Percentiles rank a stretch among this genome's conserved stretches.
Evolutionary conservation across 1,284 basidiomycete species (phyloP).

Genomic region (Cryptococcus hybrid): DNA sequence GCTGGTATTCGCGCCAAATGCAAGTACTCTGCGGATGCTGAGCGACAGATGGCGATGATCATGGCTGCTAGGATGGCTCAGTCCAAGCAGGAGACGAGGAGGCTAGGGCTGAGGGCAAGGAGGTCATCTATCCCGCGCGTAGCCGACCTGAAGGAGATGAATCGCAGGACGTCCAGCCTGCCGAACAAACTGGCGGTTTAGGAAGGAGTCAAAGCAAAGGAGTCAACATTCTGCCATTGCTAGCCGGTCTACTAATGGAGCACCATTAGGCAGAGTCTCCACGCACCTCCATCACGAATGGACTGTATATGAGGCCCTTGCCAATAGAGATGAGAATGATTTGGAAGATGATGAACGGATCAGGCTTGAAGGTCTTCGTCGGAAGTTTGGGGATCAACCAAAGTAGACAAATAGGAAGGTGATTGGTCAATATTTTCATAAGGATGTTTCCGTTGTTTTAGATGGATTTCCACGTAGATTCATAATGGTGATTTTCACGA

Average conservation of each 20-base stretch:
- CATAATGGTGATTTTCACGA: too few species aligned
- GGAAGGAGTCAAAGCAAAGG: slow-evolving; percentile 9
- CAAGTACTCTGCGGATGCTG: slow-evolving; percentile 47
- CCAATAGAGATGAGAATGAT: slow-evolving; percentile 38
- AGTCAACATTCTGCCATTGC: slow-evolving; percentile 1
- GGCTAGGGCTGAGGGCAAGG: slow-evolving; percentile 7
- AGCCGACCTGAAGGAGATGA: not conserved
- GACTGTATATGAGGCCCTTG: slow-evolving; percentile 30
- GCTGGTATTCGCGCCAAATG: slow-evolving; percentile 59
- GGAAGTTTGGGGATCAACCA: slow-evolving; percentile 27
- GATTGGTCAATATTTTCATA: too few species aligned
- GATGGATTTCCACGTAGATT: too few species aligned
- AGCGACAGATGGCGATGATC: slow-evolving; percentile 35
- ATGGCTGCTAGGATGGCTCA: slow-evolving; percentile 36
- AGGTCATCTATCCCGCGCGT: not conserved
- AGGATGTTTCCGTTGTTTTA: too few species aligned
- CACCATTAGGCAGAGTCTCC: slow-evolving; percentile 7
- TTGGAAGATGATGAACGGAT: slow-evolving; percentile 36
- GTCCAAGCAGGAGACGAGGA: slow-evolving; percentile 21
- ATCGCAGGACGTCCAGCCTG: slow-evolving; percentile 10
- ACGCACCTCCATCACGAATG: slow-evolving; percentile 26
- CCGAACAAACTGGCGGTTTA: slow-evolving; percentile 16
- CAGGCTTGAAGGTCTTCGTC: slow-evolving; percentile 26
- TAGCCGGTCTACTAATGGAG: not conserved
- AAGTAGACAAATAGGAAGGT: slow-evolving; percentile 1